Evolutionary conservation across 805 yeast species (phyloP).

Genomic region (Lachancea sp.): DNA sequence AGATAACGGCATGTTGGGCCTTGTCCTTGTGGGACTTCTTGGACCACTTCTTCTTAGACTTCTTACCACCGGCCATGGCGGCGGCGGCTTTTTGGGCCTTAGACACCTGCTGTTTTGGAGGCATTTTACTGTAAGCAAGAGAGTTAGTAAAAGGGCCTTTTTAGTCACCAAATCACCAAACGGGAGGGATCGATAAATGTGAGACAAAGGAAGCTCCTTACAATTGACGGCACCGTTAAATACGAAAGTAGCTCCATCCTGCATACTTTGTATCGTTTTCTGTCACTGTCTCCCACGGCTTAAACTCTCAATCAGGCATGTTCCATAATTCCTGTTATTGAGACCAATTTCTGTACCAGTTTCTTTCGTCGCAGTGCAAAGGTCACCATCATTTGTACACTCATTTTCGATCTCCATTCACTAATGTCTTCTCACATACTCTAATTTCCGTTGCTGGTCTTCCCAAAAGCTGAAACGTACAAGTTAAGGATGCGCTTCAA

Average conservation of each 20-base stretch:
- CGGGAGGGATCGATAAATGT: too few relatives aligned
- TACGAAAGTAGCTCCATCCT: too few relatives aligned
- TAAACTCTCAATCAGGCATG: too few relatives aligned
- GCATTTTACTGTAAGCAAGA: conserved; percentile 57
- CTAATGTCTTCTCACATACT: conserved; percentile 15
- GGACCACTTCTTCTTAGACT: conserved; percentile 99
- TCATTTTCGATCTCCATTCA: too few relatives aligned
- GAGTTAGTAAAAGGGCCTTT: conserved; percentile 4
- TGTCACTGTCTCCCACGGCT: too few relatives aligned
- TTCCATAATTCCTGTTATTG: too few relatives aligned
- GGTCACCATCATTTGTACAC: too few relatives aligned
- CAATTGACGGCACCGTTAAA: too few relatives aligned
- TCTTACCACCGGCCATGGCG: conserved; percentile 99
- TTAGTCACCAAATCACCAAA: background rate
- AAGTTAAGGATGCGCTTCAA: background rate
- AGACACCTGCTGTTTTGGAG: conserved; percentile 98
- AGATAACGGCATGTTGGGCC: conserved; percentile 96
- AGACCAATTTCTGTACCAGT: too few relatives aligned
- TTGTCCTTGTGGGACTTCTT: conserved; percentile 99
- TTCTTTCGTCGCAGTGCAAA: too few relatives aligned
- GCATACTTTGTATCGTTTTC: too few relatives aligned
- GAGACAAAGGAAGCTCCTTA: too few relatives aligned
- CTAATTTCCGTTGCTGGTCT: conserved; percentile 15
- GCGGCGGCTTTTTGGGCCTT: conserved; percentile 99
- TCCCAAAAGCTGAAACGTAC: background rate